Evolutionary conservation across 371 early-diverging fungal species (phyloP).

Genomic region (Vavraia culicis): DNA sequence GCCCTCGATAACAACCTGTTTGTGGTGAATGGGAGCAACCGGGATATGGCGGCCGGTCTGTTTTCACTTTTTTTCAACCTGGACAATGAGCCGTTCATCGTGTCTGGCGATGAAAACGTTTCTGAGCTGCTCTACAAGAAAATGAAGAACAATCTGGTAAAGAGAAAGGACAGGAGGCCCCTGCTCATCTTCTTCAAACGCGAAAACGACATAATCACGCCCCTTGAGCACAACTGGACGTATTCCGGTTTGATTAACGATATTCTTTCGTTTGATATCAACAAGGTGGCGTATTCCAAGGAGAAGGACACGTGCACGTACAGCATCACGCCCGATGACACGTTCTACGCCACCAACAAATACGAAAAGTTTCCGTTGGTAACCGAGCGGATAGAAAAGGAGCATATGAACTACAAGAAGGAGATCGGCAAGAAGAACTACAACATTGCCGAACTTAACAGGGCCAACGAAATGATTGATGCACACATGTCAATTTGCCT

Average conservation of each 20-base stretch:
- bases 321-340: constrained; percentile 46
- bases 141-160: constrained; percentile 24
- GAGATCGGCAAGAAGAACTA: constrained; percentile 36
- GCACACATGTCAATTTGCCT: constrained; percentile 94
- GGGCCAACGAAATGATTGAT: constrained; percentile 71
- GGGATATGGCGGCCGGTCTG: constrained; percentile 54
- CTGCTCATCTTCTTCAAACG: constrained; percentile 74
- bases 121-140: constrained; percentile 15
- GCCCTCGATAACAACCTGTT: constrained; percentile 74
- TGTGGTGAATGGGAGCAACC: constrained; percentile 61
- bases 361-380: constrained; percentile 83
- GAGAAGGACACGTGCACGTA: constrained; percentile 9
- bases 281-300: constrained; percentile 49
- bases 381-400: constrained; percentile 50
- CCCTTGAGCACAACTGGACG: constrained; percentile 85
- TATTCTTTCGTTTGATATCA: constrained; percentile 65
- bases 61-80: constrained; percentile 73
- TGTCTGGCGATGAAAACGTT: not conserved
- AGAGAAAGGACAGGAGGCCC: constrained; percentile 33
- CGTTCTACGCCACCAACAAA: constrained; percentile 77
- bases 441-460: constrained; percentile 73
- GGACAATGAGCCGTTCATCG: constrained; percentile 44
- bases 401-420: constrained; percentile 40
- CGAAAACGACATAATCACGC: constrained; percentile 69
- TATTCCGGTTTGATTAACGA: constrained; percentile 87